A percentile compares a stretch with the other conserved stretches of the same genome.
Conservation (phyloP, 306 rosid genomes). For the Cicer chorassanicum region DNA sequence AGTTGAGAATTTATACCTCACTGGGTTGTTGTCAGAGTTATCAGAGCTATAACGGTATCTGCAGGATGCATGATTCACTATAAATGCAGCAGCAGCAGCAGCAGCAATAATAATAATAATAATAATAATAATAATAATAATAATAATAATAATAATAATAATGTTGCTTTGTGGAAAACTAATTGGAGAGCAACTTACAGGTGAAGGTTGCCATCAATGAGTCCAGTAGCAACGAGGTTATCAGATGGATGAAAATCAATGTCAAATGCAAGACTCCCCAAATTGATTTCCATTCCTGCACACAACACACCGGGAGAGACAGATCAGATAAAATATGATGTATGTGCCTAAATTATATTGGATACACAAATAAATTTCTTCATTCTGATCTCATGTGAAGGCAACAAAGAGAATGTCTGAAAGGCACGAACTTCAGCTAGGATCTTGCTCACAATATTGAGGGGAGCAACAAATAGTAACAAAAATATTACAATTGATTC, state of each 20-base stretch:
- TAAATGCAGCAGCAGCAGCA: neutral
- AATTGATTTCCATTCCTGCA: slow-evolving; percentile 65
- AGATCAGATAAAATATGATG: neutral
- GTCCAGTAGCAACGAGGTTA: slow-evolving; percentile 63
- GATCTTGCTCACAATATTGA: no score
- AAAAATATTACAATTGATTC: no score
- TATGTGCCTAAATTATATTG: neutral
- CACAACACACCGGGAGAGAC: neutral
- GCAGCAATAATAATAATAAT: neutral
- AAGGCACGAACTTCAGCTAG: neutral
- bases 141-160: neutral
- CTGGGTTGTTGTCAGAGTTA: slow-evolving; percentile 53
- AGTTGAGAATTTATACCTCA: slow-evolving; percentile 56
- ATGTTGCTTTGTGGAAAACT: neutral
- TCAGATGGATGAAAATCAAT: slow-evolving; percentile 82
- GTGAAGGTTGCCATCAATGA: slow-evolving; percentile 71
- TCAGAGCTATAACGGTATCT: slow-evolving; percentile 68
- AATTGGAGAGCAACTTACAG: slow-evolving; percentile 48
- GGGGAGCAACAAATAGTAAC: no score
- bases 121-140: neutral
- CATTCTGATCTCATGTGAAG: neutral
- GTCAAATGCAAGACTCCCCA: slow-evolving; percentile 74
- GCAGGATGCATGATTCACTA: slow-evolving; percentile 1
- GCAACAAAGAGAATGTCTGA: neutral
- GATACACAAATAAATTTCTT: neutral